Evolutionary conservation across 257 asterid species (phyloP), one percentile per base, ranked within the genome.

Genomic region (Buddleja alternifolia): DNA sequence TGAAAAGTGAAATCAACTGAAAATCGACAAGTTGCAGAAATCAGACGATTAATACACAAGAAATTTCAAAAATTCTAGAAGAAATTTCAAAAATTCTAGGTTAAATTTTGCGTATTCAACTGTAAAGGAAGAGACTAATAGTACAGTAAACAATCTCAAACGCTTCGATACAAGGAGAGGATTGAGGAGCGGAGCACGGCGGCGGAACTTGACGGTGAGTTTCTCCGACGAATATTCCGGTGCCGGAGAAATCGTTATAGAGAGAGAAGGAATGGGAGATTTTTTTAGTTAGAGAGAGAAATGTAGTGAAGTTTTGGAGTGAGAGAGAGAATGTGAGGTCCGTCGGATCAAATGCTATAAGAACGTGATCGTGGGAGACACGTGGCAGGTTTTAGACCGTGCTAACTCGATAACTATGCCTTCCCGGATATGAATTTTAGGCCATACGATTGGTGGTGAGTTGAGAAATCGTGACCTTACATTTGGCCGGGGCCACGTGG

Each of bases 261-360:
- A 11, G 32, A 11, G 1, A 14, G 7, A 11, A 47, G 58, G 45
- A 11, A 15, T n/a, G 19, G 16, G 36, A 14, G 10, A 8, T 42
- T 45, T 24, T 56, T 23, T 23, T 17, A 20, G 2, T 66, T 5
- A 54, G 50, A 16, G 46, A 9, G 64, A 29, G 50, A 17, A 20
- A 44, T 46, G 17, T 46, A 59, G n/a, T n/a, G 65, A 4, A 16
- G 2, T 32, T 47, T 23, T 36, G 67, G 4, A 7, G 24, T 51
- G 60, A 37, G 77, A 59, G 69, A 66, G 21, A 59, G 69, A 66
- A 20, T 67, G 60, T 56, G 50, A 44, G 60, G 67, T 68, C 71
- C 75, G 79, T 74, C 41, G 75, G 79, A 74, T 74, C 79, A 74
- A 50, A 42, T 6, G 46, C 3, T 60, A 62, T 63, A 74, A 74